phyloP scores from a whole-genome alignment of 176 grass and related monocot genomes.

The Chloris gayana region DNA sequence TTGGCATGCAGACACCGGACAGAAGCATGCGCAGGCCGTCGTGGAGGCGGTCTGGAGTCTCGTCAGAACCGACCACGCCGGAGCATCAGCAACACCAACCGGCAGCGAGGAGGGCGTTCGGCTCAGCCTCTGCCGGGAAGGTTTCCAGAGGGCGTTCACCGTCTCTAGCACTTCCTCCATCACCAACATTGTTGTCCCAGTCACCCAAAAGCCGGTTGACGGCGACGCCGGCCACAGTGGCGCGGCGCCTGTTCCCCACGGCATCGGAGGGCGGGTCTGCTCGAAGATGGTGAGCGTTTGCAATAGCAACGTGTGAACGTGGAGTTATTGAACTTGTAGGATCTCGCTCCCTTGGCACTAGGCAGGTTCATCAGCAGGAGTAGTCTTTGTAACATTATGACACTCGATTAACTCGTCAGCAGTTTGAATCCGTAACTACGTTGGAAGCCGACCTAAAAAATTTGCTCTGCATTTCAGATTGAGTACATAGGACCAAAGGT shows the following conservation, averaged over 20 bases:
- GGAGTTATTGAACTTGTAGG: too few relatives aligned
- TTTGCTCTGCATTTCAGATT: too few relatives aligned
- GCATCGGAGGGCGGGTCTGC: conserved; percentile 2
- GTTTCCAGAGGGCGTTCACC: conserved; percentile 28
- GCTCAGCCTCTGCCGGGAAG: conserved; percentile 33
- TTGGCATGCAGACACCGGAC: conserved; percentile 25
- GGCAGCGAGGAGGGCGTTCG: conserved; percentile 19
- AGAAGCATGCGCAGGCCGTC: conserved; percentile 24
- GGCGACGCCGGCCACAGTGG: background rate
- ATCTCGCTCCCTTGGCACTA: too few relatives aligned
- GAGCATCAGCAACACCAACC: conserved; percentile 32
- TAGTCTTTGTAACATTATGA: too few relatives aligned
- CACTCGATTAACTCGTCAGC: too few relatives aligned
- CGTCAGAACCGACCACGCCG: conserved; percentile 40
- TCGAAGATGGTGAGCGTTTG: conserved; percentile 33
- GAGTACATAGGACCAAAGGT: too few relatives aligned
- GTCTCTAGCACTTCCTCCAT: background rate
- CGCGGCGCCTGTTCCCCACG: conserved; percentile 43
- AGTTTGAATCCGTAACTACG: too few relatives aligned
- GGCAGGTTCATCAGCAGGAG: too few relatives aligned
- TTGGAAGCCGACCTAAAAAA: too few relatives aligned
- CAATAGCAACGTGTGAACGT: too few relatives aligned
- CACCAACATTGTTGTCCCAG: background rate
- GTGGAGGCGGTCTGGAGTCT: background rate
- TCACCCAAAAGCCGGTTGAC: conserved; percentile 32